Evolutionary conservation across 805 yeast species (phyloP).

Genomic region (Spathaspora boniae): DNA sequence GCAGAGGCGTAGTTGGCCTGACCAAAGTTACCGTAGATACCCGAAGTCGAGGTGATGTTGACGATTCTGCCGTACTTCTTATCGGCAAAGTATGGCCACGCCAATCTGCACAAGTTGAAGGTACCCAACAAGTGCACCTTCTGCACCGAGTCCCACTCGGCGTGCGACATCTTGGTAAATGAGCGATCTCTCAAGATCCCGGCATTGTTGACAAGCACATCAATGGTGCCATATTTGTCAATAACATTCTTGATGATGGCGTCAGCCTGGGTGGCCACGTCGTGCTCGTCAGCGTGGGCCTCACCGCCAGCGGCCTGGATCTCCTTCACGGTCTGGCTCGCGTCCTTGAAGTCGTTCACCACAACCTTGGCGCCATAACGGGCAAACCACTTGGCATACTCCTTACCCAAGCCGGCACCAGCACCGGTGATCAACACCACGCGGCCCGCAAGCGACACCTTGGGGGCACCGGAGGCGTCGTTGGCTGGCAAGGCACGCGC

Average conservation of each 20-base stretch:
- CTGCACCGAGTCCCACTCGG: slow-evolving; percentile 78
- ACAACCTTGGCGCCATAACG: slow-evolving; percentile 93
- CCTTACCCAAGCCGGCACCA: slow-evolving; percentile 90
- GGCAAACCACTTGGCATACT: slow-evolving; percentile 82
- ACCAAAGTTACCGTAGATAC: slow-evolving; percentile 96
- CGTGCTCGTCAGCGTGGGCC: slow-evolving; percentile 82
- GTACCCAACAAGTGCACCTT: slow-evolving; percentile 84
- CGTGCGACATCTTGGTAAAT: slow-evolving; percentile 76
- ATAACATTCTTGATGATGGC: slow-evolving; percentile 76
- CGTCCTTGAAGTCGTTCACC: slow-evolving; percentile 83
- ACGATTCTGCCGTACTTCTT: slow-evolving; percentile 79
- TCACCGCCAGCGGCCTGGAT: slow-evolving; percentile 68
- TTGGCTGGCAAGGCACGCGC: slow-evolving; percentile 50
- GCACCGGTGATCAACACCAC: slow-evolving; percentile 94
- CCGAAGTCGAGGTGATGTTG: slow-evolving; percentile 92
- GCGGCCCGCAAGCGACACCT: slow-evolving; percentile 66
- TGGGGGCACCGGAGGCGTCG: slow-evolving; percentile 37
- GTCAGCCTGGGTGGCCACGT: slow-evolving; percentile 73
- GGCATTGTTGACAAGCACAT: slow-evolving; percentile 86
- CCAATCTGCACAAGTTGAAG: slow-evolving; percentile 76
- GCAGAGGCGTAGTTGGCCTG: slow-evolving; percentile 96
- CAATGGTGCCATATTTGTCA: slow-evolving; percentile 75
- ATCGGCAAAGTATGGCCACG: slow-evolving; percentile 85
- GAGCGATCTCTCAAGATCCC: slow-evolving; percentile 92
- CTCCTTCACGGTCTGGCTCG: slow-evolving; percentile 69